These are phyloP conservation scores for Akanthomyces muscarius DNA, from an alignment of 2,329 filamentous ascomycete genomes.

Conservation along the genomic window DNA sequence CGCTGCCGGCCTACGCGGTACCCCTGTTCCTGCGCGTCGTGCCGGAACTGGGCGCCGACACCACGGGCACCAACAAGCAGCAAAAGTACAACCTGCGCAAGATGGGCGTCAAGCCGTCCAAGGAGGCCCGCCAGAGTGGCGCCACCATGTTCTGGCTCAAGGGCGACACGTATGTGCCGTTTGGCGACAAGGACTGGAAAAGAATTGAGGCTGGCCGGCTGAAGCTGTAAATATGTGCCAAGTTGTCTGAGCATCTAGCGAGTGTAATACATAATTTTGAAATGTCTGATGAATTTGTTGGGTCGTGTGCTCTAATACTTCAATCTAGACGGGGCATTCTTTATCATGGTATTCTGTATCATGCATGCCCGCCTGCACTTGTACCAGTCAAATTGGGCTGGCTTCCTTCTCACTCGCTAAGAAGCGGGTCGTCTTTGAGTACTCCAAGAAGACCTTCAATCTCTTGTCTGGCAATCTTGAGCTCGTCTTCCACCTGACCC, in stretches of 20 bases:
- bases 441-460: constrained; percentile 57
- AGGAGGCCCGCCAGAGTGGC: constrained; percentile 23
- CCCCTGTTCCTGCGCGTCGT: constrained; percentile 74
- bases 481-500: constrained; percentile 57
- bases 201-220: constrained; percentile 62
- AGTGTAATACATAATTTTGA: not conserved
- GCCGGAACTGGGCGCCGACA: constrained; percentile 51
- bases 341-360: too few species aligned
- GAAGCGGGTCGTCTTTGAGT: constrained; percentile 29
- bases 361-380: too few species aligned
- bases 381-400: too few species aligned
- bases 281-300: not conserved
- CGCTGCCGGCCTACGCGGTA: constrained; percentile 68
- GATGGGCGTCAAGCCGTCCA: constrained; percentile 65
- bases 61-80: constrained; percentile 85
- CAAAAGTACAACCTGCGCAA: constrained; percentile 71
- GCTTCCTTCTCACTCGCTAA: constrained; percentile 35
- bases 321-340: too few species aligned
- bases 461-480: constrained; percentile 53
- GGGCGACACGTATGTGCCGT: constrained; percentile 62
- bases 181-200: constrained; percentile 65
- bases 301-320: not conserved
- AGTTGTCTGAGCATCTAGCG: not conserved
- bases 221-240: constrained; percentile 52
- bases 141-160: constrained; percentile 63